Conservation (phyloP, 495 filamentous ascomycete genomes). For the Penicillium herquei region DNA sequence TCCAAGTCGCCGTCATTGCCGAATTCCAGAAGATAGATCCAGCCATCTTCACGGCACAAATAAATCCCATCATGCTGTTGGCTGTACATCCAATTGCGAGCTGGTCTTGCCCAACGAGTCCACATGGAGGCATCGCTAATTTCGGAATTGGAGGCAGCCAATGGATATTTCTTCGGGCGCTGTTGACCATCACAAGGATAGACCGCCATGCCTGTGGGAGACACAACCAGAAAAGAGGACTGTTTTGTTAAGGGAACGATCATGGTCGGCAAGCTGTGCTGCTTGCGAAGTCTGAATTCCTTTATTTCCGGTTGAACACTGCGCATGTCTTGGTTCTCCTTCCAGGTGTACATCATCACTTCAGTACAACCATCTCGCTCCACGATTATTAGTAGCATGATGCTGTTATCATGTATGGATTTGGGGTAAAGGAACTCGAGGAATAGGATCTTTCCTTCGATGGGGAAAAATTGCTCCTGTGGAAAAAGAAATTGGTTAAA, state of each 20-base stretch:
- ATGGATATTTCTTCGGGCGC: conserved; percentile 37
- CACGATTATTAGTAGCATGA: conserved; percentile 74
- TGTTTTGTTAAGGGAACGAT: conserved; percentile 66
- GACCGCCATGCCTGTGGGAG: conserved; percentile 54
- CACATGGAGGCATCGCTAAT: conserved; percentile 37
- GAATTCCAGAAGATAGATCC: conserved; percentile 66
- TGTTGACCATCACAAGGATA: conserved; percentile 47
- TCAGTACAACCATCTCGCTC: conserved; percentile 57
- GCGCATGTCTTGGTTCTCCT: conserved; percentile 38
- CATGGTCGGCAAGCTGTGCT: conserved; percentile 63
- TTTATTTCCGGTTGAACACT: conserved; percentile 39
- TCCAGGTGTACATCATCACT: conserved; percentile 77
- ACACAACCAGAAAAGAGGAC: conserved; percentile 64
- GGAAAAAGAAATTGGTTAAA: background rate
- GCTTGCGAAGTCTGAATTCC: conserved; percentile 52
- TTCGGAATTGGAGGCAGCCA: conserved; percentile 29
- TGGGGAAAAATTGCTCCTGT: conserved; percentile 54
- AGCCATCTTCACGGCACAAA: conserved; percentile 76
- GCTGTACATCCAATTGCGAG: conserved; percentile 57
- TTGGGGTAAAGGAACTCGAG: conserved; percentile 84
- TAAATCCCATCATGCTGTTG: conserved; percentile 68
- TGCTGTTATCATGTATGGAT: conserved; percentile 54
- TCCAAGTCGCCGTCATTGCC: conserved; percentile 45
- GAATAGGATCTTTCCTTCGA: conserved; percentile 75
- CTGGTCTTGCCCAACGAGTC: conserved; percentile 70